phyloP scores from a whole-genome alignment of 2,329 filamentous ascomycete genomes.

The Penicillium concentricum region DNA sequence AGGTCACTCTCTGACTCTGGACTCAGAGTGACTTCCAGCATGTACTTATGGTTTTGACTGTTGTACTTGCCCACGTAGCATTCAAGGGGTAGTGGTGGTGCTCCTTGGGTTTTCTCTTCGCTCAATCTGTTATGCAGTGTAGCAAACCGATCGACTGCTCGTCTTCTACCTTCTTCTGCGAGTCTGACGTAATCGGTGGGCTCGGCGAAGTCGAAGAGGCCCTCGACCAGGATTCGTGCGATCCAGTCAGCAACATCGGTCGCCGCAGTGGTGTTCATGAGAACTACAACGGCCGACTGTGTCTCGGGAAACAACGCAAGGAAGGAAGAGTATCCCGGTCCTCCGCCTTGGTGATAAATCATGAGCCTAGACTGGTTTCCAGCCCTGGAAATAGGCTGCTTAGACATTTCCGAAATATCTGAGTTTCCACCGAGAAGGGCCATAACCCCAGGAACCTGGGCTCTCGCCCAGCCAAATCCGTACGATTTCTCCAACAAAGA shows the following conservation, averaged over 20 bases:
- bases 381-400: neutral
- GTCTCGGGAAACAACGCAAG: slow-evolving; percentile 7
- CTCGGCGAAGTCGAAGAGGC: neutral
- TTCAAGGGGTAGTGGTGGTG: neutral
- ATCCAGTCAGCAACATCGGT: slow-evolving; percentile 6
- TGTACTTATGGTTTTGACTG: neutral
- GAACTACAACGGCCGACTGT: slow-evolving; percentile 4
- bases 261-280: neutral
- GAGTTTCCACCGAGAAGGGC: neutral
- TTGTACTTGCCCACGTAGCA: slow-evolving; percentile 3
- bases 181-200: neutral
- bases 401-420: neutral
- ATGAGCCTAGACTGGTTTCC: neutral
- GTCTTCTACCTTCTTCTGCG: neutral
- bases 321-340: slow-evolving; percentile 1
- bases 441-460: neutral
- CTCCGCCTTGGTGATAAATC: slow-evolving; percentile 7
- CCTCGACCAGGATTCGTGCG: neutral
- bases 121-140: neutral
- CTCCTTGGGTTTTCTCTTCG: neutral
- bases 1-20: neutral
- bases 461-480: slow-evolving; percentile 2
- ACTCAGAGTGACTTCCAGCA: neutral
- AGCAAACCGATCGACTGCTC: neutral
- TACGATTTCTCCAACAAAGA: neutral